A percentile compares a stretch with the other conserved stretches of the same genome.
Evolutionary conservation across 2,329 filamentous ascomycete genomes (phyloP).

Genomic region (Stagonosporopsis cucurbitacearum): DNA sequence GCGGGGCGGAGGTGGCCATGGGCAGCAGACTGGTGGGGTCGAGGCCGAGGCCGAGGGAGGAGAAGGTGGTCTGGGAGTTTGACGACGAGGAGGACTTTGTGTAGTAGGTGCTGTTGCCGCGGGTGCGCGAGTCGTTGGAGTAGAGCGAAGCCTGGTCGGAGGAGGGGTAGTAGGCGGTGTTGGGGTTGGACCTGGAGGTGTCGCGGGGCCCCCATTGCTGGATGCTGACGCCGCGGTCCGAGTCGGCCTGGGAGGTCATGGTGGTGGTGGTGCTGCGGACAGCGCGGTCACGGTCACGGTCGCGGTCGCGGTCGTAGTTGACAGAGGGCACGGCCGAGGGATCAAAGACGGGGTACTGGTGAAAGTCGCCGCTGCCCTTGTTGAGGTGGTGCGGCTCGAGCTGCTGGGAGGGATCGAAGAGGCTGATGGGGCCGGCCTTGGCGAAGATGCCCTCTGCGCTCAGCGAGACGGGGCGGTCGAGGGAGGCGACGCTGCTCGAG

Average conservation of each 20-base stretch:
- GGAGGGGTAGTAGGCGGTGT: conserved; percentile 50
- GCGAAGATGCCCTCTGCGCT: conserved; percentile 71
- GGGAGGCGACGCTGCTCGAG: conserved; percentile 59
- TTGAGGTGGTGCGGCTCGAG: conserved; percentile 84
- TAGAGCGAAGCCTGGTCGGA: conserved; percentile 71
- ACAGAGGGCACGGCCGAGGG: conserved; percentile 58
- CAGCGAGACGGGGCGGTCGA: conserved; percentile 70
- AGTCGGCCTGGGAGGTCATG: conserved; percentile 70
- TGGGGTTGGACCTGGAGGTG: conserved; percentile 12
- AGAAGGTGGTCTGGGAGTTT: conserved; percentile 59
- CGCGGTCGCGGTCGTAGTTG: conserved; percentile 49
- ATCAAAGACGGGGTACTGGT: conserved; percentile 84
- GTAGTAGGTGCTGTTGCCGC: conserved; percentile 56
- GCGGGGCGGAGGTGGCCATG: conserved; percentile 47
- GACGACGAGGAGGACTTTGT: conserved; percentile 57
- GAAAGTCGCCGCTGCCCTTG: conserved; percentile 77
- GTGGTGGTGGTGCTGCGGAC: conserved; percentile 65
- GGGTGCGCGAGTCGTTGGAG: conserved; percentile 66
- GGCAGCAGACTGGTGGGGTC: conserved; percentile 50
- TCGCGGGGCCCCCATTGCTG: conserved; percentile 73
- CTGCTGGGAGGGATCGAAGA: conserved; percentile 75
- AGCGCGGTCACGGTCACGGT: conserved; percentile 59
- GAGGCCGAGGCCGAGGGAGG: conserved; percentile 54
- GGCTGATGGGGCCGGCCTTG: conserved; percentile 84
- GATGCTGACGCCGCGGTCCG: conserved; percentile 72